Base-by-base conservation (phyloP, 345 rosid genomes). In the Raphanus raphanistrum region DNA sequence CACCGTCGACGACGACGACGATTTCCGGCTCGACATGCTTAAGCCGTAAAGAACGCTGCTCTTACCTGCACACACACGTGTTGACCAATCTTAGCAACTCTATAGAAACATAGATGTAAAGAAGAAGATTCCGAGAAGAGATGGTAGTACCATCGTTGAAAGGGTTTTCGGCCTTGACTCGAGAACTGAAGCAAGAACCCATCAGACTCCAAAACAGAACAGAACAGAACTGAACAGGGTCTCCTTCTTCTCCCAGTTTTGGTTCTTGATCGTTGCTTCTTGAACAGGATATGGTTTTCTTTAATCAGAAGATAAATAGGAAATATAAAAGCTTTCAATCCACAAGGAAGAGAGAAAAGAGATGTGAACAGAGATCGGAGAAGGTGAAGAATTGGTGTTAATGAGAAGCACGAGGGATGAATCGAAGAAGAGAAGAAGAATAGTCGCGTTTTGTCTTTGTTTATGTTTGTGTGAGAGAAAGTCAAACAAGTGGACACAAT, bases 1-100 rank as follows among this genome's bases (percentile, higher is more conserved):
- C 7, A 96, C 85, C n/a, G 66, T 59, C 7, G 87, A 82, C 57
- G 87, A 82, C 57, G 87, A 82, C 50, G 91, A 89, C 3, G 81
- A 78, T 77, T 72, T 89, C 74, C 85, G 82, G 77, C 89, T 84
- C 5, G 85, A 81, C 52, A 83, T 66, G 66, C 83, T 78, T 60
- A 75, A 16, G 50, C 82, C 86, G 54, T 73, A 80, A 50, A 80
- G 81, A 66, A 78, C 76, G 54, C 75, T 80, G 76, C 84, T 76
- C 43, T 74, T 54, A 60, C 84, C 85, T 85, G 50, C 61, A 77
- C 28, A 41, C 63, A 21, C 21, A 68, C 1, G 32, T 58, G 62
- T 78, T 8, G 9, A 62, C 50, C 35, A 59, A 27, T 43, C 3
- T 8, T 57, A 38, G 43, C n/a, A 17, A 36, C 61, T 41, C 69